Conservation (phyloP, 2,329 filamentous ascomycete species). For the Aspergillus tubingensis region DNA sequence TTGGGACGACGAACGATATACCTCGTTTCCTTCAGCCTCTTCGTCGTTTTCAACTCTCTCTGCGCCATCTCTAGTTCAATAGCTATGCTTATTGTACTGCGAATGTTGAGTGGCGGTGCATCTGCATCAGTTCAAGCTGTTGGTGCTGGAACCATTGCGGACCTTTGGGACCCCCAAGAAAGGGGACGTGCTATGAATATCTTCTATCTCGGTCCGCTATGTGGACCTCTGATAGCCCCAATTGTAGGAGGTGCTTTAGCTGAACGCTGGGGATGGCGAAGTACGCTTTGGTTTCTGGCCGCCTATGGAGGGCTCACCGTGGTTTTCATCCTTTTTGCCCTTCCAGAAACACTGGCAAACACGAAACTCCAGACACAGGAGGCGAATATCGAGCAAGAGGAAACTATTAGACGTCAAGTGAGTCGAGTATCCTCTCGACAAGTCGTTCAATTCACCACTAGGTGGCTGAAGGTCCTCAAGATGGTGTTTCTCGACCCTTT, state of each 20-base stretch:
- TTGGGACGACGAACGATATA: slow-evolving; percentile 76
- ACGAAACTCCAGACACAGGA: slow-evolving; percentile 35
- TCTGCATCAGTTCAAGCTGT: slow-evolving; percentile 80
- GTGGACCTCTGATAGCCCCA: slow-evolving; percentile 73
- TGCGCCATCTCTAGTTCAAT: slow-evolving; percentile 70
- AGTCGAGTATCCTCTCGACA: slow-evolving; percentile 63
- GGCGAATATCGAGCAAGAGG: slow-evolving; percentile 23
- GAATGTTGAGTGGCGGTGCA: slow-evolving; percentile 72
- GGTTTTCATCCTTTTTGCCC: slow-evolving; percentile 43
- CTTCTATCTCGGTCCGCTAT: slow-evolving; percentile 77
- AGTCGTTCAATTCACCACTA: slow-evolving; percentile 61
- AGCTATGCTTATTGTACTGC: slow-evolving; percentile 74
- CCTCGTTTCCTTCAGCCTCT: slow-evolving; percentile 70
- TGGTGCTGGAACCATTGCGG: slow-evolving; percentile 78
- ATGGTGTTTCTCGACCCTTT: slow-evolving; percentile 72
- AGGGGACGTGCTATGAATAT: slow-evolving; percentile 78
- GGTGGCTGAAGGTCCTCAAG: slow-evolving; percentile 56
- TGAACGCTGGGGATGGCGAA: slow-evolving; percentile 70
- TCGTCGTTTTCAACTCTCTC: slow-evolving; percentile 69
- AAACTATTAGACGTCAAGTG: slow-evolving; percentile 32
- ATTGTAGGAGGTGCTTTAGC: slow-evolving; percentile 75
- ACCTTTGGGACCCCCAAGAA: slow-evolving; percentile 74
- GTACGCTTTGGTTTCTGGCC: slow-evolving; percentile 75
- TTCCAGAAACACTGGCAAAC: slow-evolving; percentile 46
- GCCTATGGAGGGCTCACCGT: slow-evolving; percentile 62